Conservation (phyloP, 805 yeast genomes). For the Candida boidinii region DNA sequence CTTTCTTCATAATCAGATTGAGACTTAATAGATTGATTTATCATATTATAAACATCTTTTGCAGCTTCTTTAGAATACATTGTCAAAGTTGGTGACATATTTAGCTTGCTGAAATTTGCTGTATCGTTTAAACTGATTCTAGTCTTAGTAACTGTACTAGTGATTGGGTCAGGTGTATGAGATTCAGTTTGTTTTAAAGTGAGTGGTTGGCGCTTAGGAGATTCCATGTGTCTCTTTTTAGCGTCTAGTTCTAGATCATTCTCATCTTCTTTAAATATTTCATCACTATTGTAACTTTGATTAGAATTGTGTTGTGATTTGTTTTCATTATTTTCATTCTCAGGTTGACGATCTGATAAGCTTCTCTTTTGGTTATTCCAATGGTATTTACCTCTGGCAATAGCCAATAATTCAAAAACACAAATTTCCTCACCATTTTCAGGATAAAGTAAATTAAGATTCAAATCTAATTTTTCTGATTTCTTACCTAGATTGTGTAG, state of each 20-base stretch:
- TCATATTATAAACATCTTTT: conserved; percentile 68
- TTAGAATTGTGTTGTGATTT: neutral
- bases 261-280: neutral
- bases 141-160: neutral
- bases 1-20: conserved; percentile 20
- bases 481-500: conserved; percentile 49
- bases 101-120: conserved; percentile 16
- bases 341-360: no score
- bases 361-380: neutral
- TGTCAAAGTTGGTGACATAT: conserved; percentile 72
- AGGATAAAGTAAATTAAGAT: conserved; percentile 49
- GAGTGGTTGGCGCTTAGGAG: no score
- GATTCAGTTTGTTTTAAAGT: neutral
- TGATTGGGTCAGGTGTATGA: neutral
- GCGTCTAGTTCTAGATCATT: neutral
- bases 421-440: conserved; percentile 42
- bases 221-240: neutral
- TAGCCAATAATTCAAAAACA: conserved; percentile 55
- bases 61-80: conserved; percentile 67
- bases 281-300: neutral
- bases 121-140: neutral
- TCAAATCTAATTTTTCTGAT: conserved; percentile 50
- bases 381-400: conserved; percentile 29
- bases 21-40: conserved; percentile 43
- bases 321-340: no score